A percentile compares a stretch with the other conserved stretches of the same genome.
Evolutionary conservation across 1,139 yeast genomes (phyloP).

Genomic region (Candida labiduridarum): DNA sequence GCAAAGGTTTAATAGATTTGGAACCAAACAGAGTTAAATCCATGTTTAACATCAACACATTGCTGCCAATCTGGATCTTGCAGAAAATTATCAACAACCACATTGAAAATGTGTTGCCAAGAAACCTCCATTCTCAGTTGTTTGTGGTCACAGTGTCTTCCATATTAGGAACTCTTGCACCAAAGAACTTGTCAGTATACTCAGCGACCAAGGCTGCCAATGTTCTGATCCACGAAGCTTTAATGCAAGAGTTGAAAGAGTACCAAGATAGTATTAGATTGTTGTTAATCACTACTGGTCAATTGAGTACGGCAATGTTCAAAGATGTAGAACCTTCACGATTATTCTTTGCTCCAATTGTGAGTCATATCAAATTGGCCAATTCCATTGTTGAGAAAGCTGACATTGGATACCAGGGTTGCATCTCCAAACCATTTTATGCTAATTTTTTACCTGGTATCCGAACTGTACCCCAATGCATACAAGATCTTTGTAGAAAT

Average conservation of each 20-base stretch:
- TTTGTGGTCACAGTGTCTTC: constrained; percentile 70
- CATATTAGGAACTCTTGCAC: constrained; percentile 70
- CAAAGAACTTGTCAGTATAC: constrained; percentile 64
- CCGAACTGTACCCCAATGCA: constrained; percentile 51
- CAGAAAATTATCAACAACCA: constrained; percentile 41
- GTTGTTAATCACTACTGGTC: constrained; percentile 67
- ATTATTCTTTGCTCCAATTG: constrained; percentile 65
- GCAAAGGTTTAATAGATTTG: constrained; percentile 42
- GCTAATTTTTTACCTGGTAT: constrained; percentile 58
- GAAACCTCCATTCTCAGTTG: constrained; percentile 27
- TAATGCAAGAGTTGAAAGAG: constrained; percentile 48
- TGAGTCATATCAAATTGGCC: constrained; percentile 48
- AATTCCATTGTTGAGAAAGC: constrained; percentile 40
- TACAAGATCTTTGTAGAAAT: constrained; percentile 50
- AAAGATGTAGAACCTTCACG: constrained; percentile 60
- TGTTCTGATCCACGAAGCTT: constrained; percentile 60
- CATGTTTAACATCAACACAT: constrained; percentile 56
- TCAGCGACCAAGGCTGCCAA: constrained; percentile 69
- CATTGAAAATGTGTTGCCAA: constrained; percentile 11
- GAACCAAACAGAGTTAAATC: constrained; percentile 30
- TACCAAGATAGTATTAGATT: constrained; percentile 34
- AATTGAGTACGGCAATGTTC: constrained; percentile 64
- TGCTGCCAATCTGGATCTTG: constrained; percentile 57
- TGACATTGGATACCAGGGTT: constrained; percentile 53
- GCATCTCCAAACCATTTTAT: constrained; percentile 59